phyloP scores from a whole-genome alignment of 2,329 filamentous ascomycete species.

The Tolypocladium nubicola region DNA sequence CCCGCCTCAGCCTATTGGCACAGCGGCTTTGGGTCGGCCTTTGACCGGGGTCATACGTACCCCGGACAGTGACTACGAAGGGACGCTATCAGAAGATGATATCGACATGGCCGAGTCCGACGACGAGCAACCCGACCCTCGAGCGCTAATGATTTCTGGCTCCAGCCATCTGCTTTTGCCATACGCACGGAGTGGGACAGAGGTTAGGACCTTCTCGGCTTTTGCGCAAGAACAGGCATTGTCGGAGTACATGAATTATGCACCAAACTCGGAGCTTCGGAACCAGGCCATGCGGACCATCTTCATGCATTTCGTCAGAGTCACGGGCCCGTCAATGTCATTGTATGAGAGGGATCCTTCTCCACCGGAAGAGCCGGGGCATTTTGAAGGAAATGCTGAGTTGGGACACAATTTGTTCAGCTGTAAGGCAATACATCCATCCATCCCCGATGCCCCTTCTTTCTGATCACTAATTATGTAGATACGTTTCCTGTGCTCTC shows the following conservation, averaged over 20 bases:
- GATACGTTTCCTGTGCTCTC: slow-evolving; percentile 77
- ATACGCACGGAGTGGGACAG: slow-evolving; percentile 24
- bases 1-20: background rate
- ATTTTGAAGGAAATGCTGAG: slow-evolving; percentile 50
- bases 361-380: slow-evolving; percentile 49
- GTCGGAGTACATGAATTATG: slow-evolving; percentile 55
- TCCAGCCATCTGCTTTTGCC: slow-evolving; percentile 24
- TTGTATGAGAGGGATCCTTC: slow-evolving; percentile 76
- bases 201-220: slow-evolving; percentile 37
- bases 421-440: slow-evolving; percentile 28
- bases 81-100: slow-evolving; percentile 37
- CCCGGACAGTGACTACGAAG: slow-evolving; percentile 1
- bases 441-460: background rate
- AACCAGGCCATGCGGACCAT: slow-evolving; percentile 72
- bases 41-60: background rate
- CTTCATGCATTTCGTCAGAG: slow-evolving; percentile 86
- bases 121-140: slow-evolving; percentile 37
- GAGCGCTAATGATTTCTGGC: slow-evolving; percentile 19
- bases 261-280: slow-evolving; percentile 60
- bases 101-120: slow-evolving; percentile 52
- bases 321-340: slow-evolving; percentile 77
- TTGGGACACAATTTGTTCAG: slow-evolving; percentile 57
- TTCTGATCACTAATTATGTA: slow-evolving; percentile 13
- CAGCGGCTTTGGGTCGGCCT: background rate
- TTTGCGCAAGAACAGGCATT: slow-evolving; percentile 41